phyloP scores from a whole-genome alignment of 2,329 filamentous ascomycete genomes.

The Fusarium anthophilum region DNA sequence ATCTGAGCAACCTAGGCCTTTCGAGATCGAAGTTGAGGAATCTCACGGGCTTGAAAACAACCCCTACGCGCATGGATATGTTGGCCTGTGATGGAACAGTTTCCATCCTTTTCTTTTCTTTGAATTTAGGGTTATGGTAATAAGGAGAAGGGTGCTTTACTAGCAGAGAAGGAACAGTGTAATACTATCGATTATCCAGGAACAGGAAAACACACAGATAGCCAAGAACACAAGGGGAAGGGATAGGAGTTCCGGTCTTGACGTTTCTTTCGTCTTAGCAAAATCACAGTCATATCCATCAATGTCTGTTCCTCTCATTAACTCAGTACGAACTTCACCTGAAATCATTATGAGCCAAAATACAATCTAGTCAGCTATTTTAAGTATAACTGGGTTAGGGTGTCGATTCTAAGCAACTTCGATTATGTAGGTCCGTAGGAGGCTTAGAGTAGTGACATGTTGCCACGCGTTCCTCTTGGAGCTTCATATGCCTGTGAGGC shows the following conservation, averaged over 20 bases:
- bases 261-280: constrained; percentile 24
- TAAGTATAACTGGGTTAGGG: background rate
- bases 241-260: constrained; percentile 39
- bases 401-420: background rate
- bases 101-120: constrained; percentile 18
- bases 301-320: background rate
- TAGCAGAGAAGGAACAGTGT: constrained; percentile 25
- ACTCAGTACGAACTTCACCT: background rate
- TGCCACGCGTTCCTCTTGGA: constrained; percentile 32
- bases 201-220: constrained; percentile 23
- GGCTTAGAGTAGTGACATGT: constrained; percentile 13
- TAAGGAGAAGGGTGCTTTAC: constrained; percentile 36
- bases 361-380: background rate
- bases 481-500: constrained; percentile 25
- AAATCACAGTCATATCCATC: background rate
- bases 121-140: constrained; percentile 11
- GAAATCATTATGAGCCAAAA: background rate
- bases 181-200: constrained; percentile 32
- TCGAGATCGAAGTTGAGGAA: constrained; percentile 42
- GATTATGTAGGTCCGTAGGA: background rate
- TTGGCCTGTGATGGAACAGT: constrained; percentile 5
- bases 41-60: constrained; percentile 26
- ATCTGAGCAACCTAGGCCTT: constrained; percentile 31
- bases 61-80: constrained; percentile 12
- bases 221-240: constrained; percentile 23